Base-by-base conservation (phyloP, 2,329 filamentous ascomycete species). In the Coniochaeta sp. region DNA sequence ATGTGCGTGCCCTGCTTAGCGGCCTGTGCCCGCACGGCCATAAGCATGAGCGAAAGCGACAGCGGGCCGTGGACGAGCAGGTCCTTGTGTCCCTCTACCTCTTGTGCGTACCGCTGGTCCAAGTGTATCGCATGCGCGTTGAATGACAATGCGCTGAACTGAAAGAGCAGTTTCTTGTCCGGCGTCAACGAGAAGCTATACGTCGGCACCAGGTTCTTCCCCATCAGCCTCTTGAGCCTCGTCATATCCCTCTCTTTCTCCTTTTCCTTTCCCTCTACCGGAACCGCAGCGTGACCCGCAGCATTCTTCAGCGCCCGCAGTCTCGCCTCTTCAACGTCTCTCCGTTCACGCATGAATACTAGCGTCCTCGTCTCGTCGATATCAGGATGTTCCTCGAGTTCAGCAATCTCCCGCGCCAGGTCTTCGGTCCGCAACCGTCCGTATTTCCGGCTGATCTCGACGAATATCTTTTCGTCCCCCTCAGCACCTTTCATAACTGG, bases 91-190 rank as follows among this genome's bases (percentile, higher is more conserved):
- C 89, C 89, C 72, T 98, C 95, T 14, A 87, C 77, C 14, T 83
- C 77, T 43, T 81, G 81, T 58, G 86, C 87, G 74, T 91, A 96
- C 50, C 80, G 70, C 1, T 81, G 82, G 72, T 97, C 90, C 24
- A 96, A 80, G 74, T 99, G 95, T 66, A 99, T 97, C 17, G 83
- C 80, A 74, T 99, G 95, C 1, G 91, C 91, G 73, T 99, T 99
- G 78, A 91, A 93, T 2, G 90, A 93, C 36, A 99, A 83, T 0
- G 92, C 92, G 22, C 89, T 95, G 78, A 93, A 98, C 61, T 93
- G 86, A 76, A 96, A 96, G 59, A 99, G 85, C 5, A 97, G 82
- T 5, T 82, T 78, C 2, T 83, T 79, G 2, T 87, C 87, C 0
- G 92, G 91, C 0, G 76, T 82, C 26, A 96, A 75, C 0, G 77